Evolutionary conservation across 2,329 filamentous ascomycete genomes (phyloP).

Genomic region (Colletotrichum siamense): DNA sequence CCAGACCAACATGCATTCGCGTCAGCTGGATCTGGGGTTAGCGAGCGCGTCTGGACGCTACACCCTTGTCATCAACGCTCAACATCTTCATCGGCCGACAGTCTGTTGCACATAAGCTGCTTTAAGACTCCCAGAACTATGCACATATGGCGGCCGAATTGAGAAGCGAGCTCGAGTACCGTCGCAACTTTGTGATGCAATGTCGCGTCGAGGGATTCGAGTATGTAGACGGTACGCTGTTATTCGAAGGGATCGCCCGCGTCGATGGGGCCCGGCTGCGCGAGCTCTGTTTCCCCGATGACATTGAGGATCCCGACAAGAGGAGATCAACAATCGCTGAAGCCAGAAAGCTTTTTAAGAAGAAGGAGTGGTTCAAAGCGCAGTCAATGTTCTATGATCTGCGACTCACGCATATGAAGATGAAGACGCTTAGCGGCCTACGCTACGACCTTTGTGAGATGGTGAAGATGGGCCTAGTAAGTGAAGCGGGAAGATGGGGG

Average conservation of each 20-base stretch:
- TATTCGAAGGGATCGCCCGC: background rate
- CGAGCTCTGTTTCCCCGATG: background rate
- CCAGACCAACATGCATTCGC: background rate
- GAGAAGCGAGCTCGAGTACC: background rate
- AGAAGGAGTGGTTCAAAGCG: background rate
- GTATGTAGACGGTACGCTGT: background rate
- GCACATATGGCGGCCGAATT: background rate
- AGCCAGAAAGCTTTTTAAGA: background rate
- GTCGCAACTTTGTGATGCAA: background rate
- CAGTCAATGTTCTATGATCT: background rate
- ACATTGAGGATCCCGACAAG: background rate
- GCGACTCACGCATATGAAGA: background rate
- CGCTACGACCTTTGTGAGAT: background rate
- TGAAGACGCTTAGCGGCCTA: background rate
- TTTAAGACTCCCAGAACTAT: background rate
- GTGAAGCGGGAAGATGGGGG: background rate
- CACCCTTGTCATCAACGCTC: background rate
- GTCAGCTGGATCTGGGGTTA: background rate
- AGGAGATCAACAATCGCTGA: background rate
- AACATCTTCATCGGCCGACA: background rate
- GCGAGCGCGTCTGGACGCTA: background rate
- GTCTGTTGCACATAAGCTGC: background rate
- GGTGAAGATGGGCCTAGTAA: background rate
- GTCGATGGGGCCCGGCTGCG: background rate
- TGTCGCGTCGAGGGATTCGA: background rate